A percentile compares a stretch with the other conserved stretches of the same genome.
Evolutionary conservation across 1,139 yeast genomes (phyloP).

Genomic region (Blastobotrys arbuscula): DNA sequence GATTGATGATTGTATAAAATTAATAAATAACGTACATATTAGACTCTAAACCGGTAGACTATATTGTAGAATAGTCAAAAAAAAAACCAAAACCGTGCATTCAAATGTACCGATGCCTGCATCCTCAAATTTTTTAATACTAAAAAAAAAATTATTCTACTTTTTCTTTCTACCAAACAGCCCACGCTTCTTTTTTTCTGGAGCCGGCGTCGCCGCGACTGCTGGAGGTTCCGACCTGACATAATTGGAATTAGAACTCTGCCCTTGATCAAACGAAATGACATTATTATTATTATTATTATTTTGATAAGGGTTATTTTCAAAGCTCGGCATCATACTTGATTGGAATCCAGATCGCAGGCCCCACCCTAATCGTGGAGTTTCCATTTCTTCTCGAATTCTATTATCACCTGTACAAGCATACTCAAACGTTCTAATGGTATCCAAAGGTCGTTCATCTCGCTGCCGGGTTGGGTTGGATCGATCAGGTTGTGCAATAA

Average conservation of each 20-base stretch:
- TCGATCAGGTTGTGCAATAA: constrained; percentile 68
- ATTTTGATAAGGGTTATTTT: constrained; percentile 35
- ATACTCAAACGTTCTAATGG: constrained; percentile 87
- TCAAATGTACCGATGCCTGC: too few relatives aligned
- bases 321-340: constrained; percentile 33
- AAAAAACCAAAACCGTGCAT: too few relatives aligned
- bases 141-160: too few relatives aligned
- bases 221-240: constrained; percentile 5
- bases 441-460: constrained; percentile 93
- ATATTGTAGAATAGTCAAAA: too few relatives aligned
- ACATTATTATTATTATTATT: constrained; percentile 28
- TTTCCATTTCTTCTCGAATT: constrained; percentile 75
- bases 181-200: constrained; percentile 64
- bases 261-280: constrained; percentile 26
- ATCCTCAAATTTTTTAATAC: too few relatives aligned
- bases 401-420: constrained; percentile 82
- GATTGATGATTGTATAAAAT: not conserved
- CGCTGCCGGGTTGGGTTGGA: constrained; percentile 90
- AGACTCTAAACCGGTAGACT: too few relatives aligned
- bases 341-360: constrained; percentile 51
- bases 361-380: constrained; percentile 73
- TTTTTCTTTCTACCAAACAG: constrained; percentile 66
- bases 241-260: not conserved
- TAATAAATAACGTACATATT: not conserved
- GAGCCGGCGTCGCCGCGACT: constrained; percentile 6